Percentiles rank a stretch among this genome's conserved stretches.
Evolutionary conservation across 106 monocot species (phyloP).

Genomic region (Alisma plantagoaquatica): DNA sequence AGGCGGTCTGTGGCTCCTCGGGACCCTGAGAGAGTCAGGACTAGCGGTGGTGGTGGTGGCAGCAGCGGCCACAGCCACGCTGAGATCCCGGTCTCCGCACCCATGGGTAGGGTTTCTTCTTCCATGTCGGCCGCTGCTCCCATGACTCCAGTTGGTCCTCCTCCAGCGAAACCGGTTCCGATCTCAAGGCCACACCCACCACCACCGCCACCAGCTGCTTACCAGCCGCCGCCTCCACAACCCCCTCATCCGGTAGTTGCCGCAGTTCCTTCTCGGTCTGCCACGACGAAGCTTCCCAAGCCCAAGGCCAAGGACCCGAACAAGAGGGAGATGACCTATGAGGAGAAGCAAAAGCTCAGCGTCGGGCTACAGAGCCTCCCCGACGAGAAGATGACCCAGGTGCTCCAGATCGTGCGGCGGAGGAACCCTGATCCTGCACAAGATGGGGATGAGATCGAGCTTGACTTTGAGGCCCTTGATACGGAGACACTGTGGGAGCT

Average conservation of each 20-base stretch:
- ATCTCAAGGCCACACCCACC: not conserved
- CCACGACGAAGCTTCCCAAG: slow-evolving; percentile 32
- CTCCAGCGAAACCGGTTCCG: no score
- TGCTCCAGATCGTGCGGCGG: slow-evolving; percentile 59
- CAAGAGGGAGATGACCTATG: slow-evolving; percentile 70
- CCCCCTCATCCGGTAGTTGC: not conserved
- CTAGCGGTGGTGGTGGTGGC: not conserved
- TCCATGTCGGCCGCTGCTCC: not conserved
- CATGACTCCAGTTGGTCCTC: not conserved
- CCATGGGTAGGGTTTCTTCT: not conserved
- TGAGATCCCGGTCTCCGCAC: not conserved
- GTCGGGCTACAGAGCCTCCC: slow-evolving; percentile 62
- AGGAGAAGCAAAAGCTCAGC: slow-evolving; percentile 80
- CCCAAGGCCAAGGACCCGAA: slow-evolving; percentile 62
- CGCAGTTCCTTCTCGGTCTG: not conserved
- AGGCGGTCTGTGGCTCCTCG: no score
- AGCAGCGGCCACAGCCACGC: not conserved
- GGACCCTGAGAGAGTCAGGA: slow-evolving; percentile 7
- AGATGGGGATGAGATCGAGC: slow-evolving; percentile 67
- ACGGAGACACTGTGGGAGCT: slow-evolving; percentile 92
- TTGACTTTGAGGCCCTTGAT: slow-evolving; percentile 76
- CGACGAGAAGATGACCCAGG: slow-evolving; percentile 59
- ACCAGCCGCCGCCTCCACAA: not conserved
- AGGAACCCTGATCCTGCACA: slow-evolving; percentile 41
- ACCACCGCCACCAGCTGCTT: not conserved